Evolutionary conservation across 2,329 filamentous ascomycete genomes (phyloP).

Genomic region (Triangularia setosa): DNA sequence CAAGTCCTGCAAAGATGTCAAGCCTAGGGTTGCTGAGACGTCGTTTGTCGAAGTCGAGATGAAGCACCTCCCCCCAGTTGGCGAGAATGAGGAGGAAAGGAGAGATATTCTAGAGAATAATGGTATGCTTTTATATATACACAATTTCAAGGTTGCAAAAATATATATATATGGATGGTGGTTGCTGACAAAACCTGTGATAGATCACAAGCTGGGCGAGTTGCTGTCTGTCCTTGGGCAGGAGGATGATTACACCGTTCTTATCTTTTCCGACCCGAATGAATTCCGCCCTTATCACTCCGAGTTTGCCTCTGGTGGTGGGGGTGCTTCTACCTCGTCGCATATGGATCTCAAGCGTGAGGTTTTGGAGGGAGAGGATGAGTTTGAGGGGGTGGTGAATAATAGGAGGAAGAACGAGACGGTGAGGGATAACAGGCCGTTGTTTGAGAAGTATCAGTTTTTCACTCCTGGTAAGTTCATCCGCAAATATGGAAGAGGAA

Average conservation of each 20-base stretch:
- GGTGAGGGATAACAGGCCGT: conserved; percentile 42
- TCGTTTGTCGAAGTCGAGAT: conserved; percentile 41
- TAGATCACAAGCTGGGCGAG: conserved; percentile 51
- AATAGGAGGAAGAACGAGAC: conserved; percentile 38
- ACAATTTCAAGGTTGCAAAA: no score
- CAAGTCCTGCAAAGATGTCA: conserved; percentile 39
- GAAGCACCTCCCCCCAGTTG: conserved; percentile 35
- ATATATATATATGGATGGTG: no score
- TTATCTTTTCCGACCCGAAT: conserved; percentile 66
- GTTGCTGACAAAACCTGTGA: not conserved
- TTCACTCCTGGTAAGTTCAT: conserved; percentile 71
- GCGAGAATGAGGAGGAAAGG: conserved; percentile 38
- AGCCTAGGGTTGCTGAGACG: conserved; percentile 9
- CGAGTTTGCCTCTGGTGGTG: conserved; percentile 55
- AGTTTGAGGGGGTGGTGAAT: conserved; percentile 14
- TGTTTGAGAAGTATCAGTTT: conserved; percentile 94
- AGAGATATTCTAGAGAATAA: conserved; percentile 45
- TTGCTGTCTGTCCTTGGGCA: conserved; percentile 41
- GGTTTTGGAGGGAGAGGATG: conserved; percentile 27
- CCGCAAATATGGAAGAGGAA: not conserved
- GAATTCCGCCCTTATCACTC: conserved; percentile 58
- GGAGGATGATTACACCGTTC: conserved; percentile 67
- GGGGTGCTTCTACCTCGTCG: conserved; percentile 32
- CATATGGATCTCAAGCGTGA: conserved; percentile 73
- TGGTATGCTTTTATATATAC: conserved; percentile 34